phyloP scores from a whole-genome alignment of 148 eudicot genomes.

The Rhododendron kiyosumense region DNA sequence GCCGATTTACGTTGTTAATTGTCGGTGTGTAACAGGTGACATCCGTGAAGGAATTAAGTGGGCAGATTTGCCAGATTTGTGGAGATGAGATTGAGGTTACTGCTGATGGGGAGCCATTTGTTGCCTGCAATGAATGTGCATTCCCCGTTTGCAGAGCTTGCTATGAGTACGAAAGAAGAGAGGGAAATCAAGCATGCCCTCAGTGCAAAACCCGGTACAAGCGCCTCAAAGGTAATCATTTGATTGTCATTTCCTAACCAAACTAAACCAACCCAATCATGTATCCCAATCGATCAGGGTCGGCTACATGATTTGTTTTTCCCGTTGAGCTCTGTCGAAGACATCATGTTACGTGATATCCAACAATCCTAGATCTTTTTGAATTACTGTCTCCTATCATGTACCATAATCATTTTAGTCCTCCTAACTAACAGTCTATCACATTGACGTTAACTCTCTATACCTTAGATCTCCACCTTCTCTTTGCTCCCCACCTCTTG shows the following conservation, averaged over 20 bases:
- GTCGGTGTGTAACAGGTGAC: conserved; percentile 31
- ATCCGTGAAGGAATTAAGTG: conserved; percentile 63
- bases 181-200: conserved; percentile 71
- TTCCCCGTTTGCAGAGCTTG: conserved; percentile 73
- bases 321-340: background rate
- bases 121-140: conserved; percentile 80
- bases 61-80: conserved; percentile 71
- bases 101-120: conserved; percentile 60
- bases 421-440: too few relatives aligned
- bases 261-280: background rate
- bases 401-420: background rate
- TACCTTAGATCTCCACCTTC: background rate
- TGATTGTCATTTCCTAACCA: background rate
- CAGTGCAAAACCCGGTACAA: conserved; percentile 73
- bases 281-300: background rate
- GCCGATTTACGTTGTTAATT: background rate
- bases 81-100: conserved; percentile 65
- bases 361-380: background rate
- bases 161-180: conserved; percentile 73
- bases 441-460: too few relatives aligned
- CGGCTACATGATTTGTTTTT: background rate
- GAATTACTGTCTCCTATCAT: background rate
- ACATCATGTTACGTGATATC: background rate
- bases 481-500: background rate
- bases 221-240: conserved; percentile 48